These are phyloP conservation scores for Butyriboletus loyo DNA, from an alignment of 768 basidiomycete genomes.

Conservation along the genomic window DNA sequence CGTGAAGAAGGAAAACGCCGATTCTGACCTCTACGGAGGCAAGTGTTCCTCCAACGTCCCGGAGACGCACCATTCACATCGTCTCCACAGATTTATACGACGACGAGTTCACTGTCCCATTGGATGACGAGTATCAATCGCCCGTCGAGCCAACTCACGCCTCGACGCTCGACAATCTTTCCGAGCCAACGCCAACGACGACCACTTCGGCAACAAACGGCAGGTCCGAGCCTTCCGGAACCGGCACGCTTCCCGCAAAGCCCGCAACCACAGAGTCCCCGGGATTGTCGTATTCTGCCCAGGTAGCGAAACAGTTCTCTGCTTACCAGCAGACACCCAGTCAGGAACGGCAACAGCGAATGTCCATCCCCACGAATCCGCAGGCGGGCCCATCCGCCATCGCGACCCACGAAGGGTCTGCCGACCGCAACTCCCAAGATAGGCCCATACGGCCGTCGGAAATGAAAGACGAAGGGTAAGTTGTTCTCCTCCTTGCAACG, in stretches of 20 bases:
- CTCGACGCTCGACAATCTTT: slow-evolving; percentile 13
- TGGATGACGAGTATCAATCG: slow-evolving; percentile 32
- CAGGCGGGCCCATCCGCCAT: slow-evolving; percentile 30
- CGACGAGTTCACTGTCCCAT: slow-evolving; percentile 36
- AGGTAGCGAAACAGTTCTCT: slow-evolving; percentile 64
- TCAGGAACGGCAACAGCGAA: slow-evolving; percentile 55
- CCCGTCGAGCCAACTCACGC: slow-evolving; percentile 23
- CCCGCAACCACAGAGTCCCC: slow-evolving; percentile 23
- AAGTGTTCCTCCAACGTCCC: slow-evolving; percentile 14
- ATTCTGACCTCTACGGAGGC: slow-evolving; percentile 50
- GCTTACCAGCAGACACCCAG: slow-evolving; percentile 63
- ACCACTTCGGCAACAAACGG: slow-evolving; percentile 15
- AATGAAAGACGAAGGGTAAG: slow-evolving; percentile 85
- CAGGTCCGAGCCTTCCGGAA: slow-evolving; percentile 23
- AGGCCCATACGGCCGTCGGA: slow-evolving; percentile 64
- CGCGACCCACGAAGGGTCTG: slow-evolving; percentile 35
- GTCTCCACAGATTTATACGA: slow-evolving; percentile 49
- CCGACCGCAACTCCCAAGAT: slow-evolving; percentile 37
- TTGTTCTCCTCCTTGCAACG: slow-evolving; percentile 21
- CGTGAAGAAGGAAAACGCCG: slow-evolving; percentile 28
- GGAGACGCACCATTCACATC: slow-evolving; percentile 2
- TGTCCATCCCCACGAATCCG: slow-evolving; percentile 23
- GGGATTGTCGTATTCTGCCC: slow-evolving; percentile 57
- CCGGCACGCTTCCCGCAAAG: slow-evolving; percentile 27
- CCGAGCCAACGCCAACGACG: slow-evolving; percentile 16